Evolutionary conservation across 148 eudicot genomes (phyloP).

Genomic region (Limonium bicolor): DNA sequence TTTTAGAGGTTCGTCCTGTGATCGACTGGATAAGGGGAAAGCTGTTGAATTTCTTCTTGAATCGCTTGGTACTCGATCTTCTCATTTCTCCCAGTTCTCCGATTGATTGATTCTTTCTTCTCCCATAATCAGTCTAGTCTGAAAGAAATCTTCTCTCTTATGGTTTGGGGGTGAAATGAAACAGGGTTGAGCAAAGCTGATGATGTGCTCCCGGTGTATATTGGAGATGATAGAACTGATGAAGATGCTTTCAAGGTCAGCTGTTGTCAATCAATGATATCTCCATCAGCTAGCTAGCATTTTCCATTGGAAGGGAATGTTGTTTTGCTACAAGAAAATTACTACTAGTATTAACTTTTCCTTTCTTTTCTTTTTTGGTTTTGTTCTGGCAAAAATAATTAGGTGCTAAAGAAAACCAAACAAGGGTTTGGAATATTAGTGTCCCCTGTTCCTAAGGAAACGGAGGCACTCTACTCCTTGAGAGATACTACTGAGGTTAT

Average conservation of each 20-base stretch:
- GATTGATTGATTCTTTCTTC: not conserved
- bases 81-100: not conserved
- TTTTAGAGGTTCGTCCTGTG: slow-evolving; percentile 86
- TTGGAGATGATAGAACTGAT: slow-evolving; percentile 83
- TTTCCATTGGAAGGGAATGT: no score
- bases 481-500: slow-evolving; percentile 25
- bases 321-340: no score
- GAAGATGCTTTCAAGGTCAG: slow-evolving; percentile 96
- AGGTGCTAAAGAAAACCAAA: slow-evolving; percentile 24
- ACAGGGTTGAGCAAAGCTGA: slow-evolving; percentile 35
- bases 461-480: slow-evolving; percentile 34
- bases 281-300: no score
- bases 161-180: not conserved
- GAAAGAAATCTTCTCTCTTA: not conserved
- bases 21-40: slow-evolving; percentile 88
- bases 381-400: no score
- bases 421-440: slow-evolving; percentile 51
- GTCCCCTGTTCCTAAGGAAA: slow-evolving; percentile 32
- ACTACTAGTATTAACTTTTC: no score
- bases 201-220: slow-evolving; percentile 66
- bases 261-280: no score
- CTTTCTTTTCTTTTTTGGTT: no score
- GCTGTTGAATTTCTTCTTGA: slow-evolving; percentile 85
- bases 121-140: not conserved
- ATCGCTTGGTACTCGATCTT: slow-evolving; percentile 69